Evolutionary conservation across 768 basidiomycete genomes (phyloP), one percentile per base, ranked within the genome.

Genomic region (Neoboletus magnificus): DNA sequence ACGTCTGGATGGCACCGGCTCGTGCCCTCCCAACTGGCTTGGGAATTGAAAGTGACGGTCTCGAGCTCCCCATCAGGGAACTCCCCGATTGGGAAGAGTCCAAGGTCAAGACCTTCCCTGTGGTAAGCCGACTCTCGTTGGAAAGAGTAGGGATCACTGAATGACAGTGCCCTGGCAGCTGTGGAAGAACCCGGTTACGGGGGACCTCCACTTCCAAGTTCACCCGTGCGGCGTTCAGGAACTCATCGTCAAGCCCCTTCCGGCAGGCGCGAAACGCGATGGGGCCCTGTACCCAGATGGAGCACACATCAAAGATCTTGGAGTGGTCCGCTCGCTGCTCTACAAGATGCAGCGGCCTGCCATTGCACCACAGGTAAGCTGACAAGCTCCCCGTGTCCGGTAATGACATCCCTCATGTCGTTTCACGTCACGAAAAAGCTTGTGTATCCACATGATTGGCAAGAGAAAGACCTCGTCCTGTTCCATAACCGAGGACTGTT

Each of bases 101-200:
- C 39, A 88, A 82, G 70, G 57, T 88, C 66, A 91, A 93, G 79
- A 75, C 77, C 3, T 78, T 86, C 51, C 91, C 93, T 27, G 67
- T 91, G 60, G 83, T 80, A 56, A 42, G 77, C 62, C 30, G 36
- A 35, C 49, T 42, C 27, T 41, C 45, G 16, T 23, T 47, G 22
- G 30, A 42, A 53, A 25, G 15, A 37, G 29, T n/a, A 42, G 37
- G 11, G 12, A 32, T 54, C 27, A 62, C 35, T 47, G 25, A 52
- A 30, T 30, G 45, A 16, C 50, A 13, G 4, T 41, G 30, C 18
- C 4, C 23, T 47, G 12, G 39, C 30, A 93, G 87, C 69, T 87
- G 8, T 96, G 94, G 94, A 95, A 95, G 78, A 96, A 95, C 71
- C 91, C 93, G 1, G 82, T 83, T 9, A 96, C 93, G 13, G 85